These are phyloP conservation scores for Daldinia childiae DNA, from an alignment of 495 filamentous ascomycete genomes.

Conservation along the genomic window DNA sequence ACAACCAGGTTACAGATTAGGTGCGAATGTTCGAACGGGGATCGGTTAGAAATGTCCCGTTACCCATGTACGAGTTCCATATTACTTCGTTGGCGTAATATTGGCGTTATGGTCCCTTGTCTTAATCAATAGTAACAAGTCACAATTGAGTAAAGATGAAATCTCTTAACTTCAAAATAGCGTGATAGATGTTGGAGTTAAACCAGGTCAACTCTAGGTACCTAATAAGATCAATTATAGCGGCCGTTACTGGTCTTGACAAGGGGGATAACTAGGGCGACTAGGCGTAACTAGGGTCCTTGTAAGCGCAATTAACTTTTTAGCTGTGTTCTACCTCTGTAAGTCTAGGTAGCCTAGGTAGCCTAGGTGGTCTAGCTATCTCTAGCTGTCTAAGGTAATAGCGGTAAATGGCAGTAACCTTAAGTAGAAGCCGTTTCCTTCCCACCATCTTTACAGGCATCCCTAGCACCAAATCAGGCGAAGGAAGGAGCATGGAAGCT, in stretches of 20 bases:
- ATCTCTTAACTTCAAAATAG: conserved; percentile 1
- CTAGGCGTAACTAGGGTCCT: not conserved
- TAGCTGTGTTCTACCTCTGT: too few species aligned
- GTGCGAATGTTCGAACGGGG: conserved; percentile 1
- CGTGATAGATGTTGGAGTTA: conserved; percentile 1
- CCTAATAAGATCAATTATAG: conserved; percentile 1
- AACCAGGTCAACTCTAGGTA: not conserved
- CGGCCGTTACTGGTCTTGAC: not conserved
- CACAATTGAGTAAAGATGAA: conserved; percentile 4
- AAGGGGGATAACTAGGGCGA: conserved; percentile 1
- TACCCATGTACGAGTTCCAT: conserved; percentile 1
- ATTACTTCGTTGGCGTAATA: not conserved
- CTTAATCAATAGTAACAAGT: conserved; percentile 3
- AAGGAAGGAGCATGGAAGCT: conserved; percentile 22
- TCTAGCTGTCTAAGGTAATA: not conserved
- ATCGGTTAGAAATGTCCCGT: not conserved
- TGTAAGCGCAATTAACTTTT: not conserved
- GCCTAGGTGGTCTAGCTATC: not conserved
- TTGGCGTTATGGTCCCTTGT: not conserved
- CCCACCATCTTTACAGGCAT: not conserved
- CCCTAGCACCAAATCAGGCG: conserved; percentile 26
- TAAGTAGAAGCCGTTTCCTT: conserved; percentile 3
- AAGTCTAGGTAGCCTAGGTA: too few species aligned
- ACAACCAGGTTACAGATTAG: not conserved
- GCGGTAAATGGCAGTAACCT: not conserved